These are phyloP conservation scores for Zoysia japonica DNA, from an alignment of 176 grass and related monocot species.

Conservation along the genomic window DNA sequence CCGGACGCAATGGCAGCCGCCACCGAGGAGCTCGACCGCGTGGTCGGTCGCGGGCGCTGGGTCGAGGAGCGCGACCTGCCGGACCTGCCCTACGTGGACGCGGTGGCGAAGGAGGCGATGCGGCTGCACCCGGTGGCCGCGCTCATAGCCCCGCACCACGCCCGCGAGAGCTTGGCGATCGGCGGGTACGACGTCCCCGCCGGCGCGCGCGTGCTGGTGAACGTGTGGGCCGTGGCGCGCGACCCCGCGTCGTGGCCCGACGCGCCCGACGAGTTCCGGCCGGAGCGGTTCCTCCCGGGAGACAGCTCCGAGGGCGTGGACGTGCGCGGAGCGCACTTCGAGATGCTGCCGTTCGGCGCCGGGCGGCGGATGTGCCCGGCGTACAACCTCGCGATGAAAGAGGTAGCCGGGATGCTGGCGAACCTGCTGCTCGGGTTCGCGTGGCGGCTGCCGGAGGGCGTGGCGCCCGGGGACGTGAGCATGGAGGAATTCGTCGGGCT, in stretches of 20 bases:
- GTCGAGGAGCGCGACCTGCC: conserved; percentile 50
- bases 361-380: conserved; percentile 67
- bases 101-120: conserved; percentile 65
- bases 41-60: conserved; percentile 34
- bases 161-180: conserved; percentile 41
- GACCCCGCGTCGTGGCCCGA: conserved; percentile 60
- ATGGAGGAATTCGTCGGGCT: no score
- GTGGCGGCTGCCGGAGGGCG: no score
- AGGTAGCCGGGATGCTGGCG: no score
- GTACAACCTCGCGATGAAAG: not conserved
- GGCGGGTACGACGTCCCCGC: conserved; percentile 58
- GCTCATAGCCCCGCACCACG: conserved; percentile 51
- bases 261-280: conserved; percentile 45
- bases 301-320: conserved; percentile 17
- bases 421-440: no score
- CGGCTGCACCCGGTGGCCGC: conserved; percentile 56
- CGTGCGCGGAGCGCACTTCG: conserved; percentile 51
- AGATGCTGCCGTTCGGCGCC: conserved; percentile 60
- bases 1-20: conserved; percentile 28
- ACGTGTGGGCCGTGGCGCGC: conserved; percentile 57
- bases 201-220: conserved; percentile 33
- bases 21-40: conserved; percentile 59
- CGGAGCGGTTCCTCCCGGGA: conserved; percentile 34
- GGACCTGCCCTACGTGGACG: conserved; percentile 56
- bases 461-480: no score